Conservation (phyloP, 345 rosid genomes). For the Moricandia arvensis region DNA sequence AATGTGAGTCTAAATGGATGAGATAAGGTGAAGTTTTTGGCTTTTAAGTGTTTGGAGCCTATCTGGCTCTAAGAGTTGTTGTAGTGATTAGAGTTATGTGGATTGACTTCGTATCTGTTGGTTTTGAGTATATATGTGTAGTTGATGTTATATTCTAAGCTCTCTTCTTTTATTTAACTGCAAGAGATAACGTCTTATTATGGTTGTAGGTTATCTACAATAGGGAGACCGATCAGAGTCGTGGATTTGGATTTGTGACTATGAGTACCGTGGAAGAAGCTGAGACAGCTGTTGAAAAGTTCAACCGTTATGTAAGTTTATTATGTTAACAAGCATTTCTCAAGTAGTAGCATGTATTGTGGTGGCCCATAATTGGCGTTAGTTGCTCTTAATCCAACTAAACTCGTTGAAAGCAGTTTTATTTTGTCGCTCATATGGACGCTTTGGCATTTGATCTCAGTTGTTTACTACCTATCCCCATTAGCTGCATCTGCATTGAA, state of each 20-base stretch:
- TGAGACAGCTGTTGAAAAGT: slow-evolving; percentile 71
- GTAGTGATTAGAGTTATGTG: not conserved
- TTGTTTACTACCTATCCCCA: not conserved
- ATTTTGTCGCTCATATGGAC: not conserved
- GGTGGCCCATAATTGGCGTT: not conserved
- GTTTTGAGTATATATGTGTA: not conserved
- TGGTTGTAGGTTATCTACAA: slow-evolving; percentile 74
- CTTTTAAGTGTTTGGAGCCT: not conserved
- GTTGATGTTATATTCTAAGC: not conserved
- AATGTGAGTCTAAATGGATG: not conserved
- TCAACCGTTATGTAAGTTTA: slow-evolving; percentile 67
- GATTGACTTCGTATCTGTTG: not conserved
- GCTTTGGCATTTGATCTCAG: not conserved
- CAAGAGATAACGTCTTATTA: not conserved
- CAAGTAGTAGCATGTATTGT: not conserved
- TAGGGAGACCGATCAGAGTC: slow-evolving; percentile 77
- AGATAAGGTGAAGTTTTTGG: not conserved
- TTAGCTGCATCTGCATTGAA: not conserved
- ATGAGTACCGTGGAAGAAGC: slow-evolving; percentile 91
- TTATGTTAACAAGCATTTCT: slow-evolving; percentile 4
- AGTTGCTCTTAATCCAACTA: not conserved
- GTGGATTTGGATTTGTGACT: slow-evolving; percentile 93
- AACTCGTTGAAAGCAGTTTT: not conserved
- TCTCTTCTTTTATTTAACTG: not conserved
- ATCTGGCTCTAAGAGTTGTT: not conserved